phyloP scores from a whole-genome alignment of 2,329 filamentous ascomycete species.

The Colletotrichum sp. region DNA sequence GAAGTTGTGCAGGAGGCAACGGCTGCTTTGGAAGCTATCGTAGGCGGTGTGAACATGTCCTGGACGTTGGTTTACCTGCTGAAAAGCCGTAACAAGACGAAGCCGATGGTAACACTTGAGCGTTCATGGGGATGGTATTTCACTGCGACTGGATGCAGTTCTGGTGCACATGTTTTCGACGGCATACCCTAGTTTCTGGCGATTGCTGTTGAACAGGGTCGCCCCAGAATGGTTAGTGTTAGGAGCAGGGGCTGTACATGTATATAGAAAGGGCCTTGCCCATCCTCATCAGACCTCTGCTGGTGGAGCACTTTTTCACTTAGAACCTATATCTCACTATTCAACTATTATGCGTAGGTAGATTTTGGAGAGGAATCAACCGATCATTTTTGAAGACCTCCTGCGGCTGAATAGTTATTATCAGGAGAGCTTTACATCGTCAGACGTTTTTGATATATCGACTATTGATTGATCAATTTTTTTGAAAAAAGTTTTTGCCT shows the following conservation, averaged over 20 bases:
- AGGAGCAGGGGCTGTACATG: not conserved
- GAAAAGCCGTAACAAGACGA: not conserved
- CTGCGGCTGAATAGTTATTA: not conserved
- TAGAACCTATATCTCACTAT: not conserved
- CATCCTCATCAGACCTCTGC: not conserved
- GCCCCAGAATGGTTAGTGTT: not conserved
- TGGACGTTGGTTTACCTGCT: not conserved
- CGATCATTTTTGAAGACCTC: not conserved
- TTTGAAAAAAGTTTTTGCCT: not conserved
- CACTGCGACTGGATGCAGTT: not conserved
- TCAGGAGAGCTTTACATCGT: not conserved
- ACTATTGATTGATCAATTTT: not conserved
- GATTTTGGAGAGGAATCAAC: not conserved
- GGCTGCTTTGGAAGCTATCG: not conserved
- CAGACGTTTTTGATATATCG: not conserved
- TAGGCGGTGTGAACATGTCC: not conserved
- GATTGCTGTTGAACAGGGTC: not conserved
- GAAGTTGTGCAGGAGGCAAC: not conserved
- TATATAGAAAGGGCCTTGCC: not conserved
- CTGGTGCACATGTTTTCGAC: not conserved
- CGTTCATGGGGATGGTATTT: slow-evolving; percentile 5
- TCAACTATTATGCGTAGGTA: not conserved
- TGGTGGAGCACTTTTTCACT: not conserved
- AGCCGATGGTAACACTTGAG: not conserved
- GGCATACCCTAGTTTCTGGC: not conserved